Evolutionary conservation across 306 rosid species (phyloP), one percentile per base, ranked within the genome.

Genomic region (Vigna mungo): DNA sequence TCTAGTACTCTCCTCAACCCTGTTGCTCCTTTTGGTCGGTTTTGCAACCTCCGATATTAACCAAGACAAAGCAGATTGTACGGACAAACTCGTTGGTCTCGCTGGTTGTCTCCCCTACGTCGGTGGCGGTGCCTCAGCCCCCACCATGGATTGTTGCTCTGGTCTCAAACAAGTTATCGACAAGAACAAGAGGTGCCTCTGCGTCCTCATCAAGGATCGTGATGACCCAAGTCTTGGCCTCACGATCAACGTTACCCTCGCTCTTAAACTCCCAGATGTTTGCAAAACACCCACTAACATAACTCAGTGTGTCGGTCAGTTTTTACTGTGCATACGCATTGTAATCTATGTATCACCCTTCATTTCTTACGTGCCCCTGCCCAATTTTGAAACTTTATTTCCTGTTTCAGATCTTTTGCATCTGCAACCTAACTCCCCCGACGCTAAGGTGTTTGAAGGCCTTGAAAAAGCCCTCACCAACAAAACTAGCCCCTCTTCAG

Each of bases 151-250:
- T 7, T 93, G 98, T 48, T 93, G 97, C 84, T 77, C 85, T 15
- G 97, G 92, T 1, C 78, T 89, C 16, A 88, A 86, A 71, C 68
- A 71, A 15, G 93, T 91, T 10, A 60, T 85, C 36, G 56, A 56
- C 16, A 89, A 84, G 81, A 87, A 92, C 84, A 86, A 79, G 75
- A 93, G 68, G 30, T 93, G 97, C 58, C 86, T 93, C 0, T 93
- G 97, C 55, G 43, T 93, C 56, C 88, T 93, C 4, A 80, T 91
- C 30, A 91, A 88, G 25, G 97, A 93, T 39, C 88, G 78, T 37
- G 71, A 93, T 44, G 96, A 93, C 74, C 97, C 98, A 0, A 82
- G 47, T 6, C 98, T 93, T 63, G 98, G 93, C 54, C 18, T 93
- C 51, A 74, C 73, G 15, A 60, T 91, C 70, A 91, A 93, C 53